Evolutionary conservation across 2,329 filamentous ascomycete genomes (phyloP).

Genomic region (Sclerotinia trifoliorum): DNA sequence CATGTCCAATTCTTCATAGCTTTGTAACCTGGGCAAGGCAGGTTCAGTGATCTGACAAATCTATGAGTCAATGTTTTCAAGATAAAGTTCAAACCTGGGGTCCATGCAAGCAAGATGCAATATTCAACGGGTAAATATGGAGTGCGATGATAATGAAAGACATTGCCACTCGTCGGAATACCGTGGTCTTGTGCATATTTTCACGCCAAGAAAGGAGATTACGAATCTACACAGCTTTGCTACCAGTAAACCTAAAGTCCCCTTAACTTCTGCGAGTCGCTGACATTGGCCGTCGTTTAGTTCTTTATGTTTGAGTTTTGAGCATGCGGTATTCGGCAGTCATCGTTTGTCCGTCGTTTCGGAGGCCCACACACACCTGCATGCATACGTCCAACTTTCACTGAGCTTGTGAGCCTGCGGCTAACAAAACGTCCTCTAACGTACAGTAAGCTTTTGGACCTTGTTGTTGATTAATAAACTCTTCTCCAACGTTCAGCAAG

Average conservation of each 20-base stretch:
- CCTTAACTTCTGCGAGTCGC: neutral
- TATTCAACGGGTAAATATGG: neutral
- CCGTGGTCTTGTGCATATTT: neutral
- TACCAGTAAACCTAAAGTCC: neutral
- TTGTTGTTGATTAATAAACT: no score
- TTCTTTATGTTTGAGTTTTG: no score
- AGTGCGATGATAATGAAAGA: neutral
- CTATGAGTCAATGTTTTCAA: no score
- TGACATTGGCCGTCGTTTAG: neutral
- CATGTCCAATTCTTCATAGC: neutral
- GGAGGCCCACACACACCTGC: no score
- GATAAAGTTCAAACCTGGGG: neutral
- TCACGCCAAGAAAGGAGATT: neutral
- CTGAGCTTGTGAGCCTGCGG: no score
- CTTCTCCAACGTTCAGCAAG: no score
- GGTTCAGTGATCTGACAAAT: no score
- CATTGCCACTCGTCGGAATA: neutral
- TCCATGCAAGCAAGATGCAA: neutral
- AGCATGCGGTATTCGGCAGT: no score
- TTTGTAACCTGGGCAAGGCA: neutral
- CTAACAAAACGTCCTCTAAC: neutral
- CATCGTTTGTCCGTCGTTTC: no score
- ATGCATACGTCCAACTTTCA: no score
- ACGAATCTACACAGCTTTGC: neutral
- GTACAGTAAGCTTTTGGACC: no score